Evolutionary conservation across 2,329 filamentous ascomycete genomes (phyloP).

Genomic region (Epichloe uncinata): DNA sequence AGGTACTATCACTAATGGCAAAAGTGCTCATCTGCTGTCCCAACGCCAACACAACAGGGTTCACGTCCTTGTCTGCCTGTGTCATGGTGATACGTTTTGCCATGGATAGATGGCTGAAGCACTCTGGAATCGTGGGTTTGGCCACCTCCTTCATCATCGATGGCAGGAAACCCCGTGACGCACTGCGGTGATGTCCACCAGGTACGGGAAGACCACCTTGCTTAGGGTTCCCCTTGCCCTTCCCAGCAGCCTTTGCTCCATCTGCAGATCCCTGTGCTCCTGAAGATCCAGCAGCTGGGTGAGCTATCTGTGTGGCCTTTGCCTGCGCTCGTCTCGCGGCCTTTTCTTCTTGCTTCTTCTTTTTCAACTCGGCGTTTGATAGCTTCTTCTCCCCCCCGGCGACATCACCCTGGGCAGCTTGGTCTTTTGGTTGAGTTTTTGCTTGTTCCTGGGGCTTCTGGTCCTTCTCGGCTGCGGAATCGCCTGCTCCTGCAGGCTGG

Average conservation of each 20-base stretch:
- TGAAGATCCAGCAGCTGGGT: constrained; percentile 11
- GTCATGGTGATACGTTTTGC: constrained; percentile 40
- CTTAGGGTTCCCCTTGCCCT: constrained; percentile 34
- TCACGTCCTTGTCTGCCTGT: constrained; percentile 61
- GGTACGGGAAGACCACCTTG: constrained; percentile 26
- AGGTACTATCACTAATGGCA: constrained; percentile 76
- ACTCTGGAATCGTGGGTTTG: constrained; percentile 52
- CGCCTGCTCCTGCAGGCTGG: constrained; percentile 16
- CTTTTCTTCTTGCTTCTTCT: constrained; percentile 82
- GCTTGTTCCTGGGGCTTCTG: constrained; percentile 12
- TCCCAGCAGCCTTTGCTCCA: constrained; percentile 24
- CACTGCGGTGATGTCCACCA: constrained; percentile 22
- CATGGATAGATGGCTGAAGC: constrained; percentile 72
- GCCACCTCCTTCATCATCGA: constrained; percentile 31
- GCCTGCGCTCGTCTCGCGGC: constrained; percentile 66
- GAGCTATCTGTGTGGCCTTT: constrained; percentile 40
- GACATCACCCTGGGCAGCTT: constrained; percentile 5
- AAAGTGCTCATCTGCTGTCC: constrained; percentile 88
- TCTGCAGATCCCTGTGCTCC: constrained; percentile 18
- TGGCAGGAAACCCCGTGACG: constrained; percentile 17
- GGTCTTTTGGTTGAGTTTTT: constrained; percentile 11
- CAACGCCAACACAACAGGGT: constrained; percentile 71
- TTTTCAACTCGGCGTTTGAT: constrained; percentile 71
- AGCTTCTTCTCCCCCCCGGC: constrained; percentile 38
- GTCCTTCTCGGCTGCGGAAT: constrained; percentile 12